Evolutionary conservation across 2,329 filamentous ascomycete genomes (phyloP).

Genomic region (Colletotrichum acutatum): DNA sequence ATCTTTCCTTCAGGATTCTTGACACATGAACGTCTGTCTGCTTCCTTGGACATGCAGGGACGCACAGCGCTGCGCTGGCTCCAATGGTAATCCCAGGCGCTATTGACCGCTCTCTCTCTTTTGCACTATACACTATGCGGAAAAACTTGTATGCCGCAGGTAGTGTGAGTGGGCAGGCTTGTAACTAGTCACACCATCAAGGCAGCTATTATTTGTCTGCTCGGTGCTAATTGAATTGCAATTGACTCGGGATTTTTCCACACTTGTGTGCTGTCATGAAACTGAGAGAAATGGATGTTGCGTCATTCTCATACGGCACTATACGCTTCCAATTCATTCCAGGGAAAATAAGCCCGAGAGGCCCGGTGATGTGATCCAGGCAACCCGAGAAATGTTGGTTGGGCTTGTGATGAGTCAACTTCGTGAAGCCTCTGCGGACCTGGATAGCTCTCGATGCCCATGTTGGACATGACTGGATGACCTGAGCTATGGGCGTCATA

Average conservation of each 20-base stretch:
- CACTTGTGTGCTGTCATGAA: conserved; percentile 4
- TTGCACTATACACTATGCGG: background rate
- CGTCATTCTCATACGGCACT: background rate
- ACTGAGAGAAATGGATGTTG: background rate
- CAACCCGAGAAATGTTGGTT: background rate
- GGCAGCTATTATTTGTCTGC: background rate
- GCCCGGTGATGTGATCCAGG: background rate
- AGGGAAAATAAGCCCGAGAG: background rate
- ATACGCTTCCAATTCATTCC: background rate
- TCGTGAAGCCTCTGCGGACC: background rate
- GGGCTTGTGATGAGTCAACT: background rate
- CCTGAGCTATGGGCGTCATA: background rate
- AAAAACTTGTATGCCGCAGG: conserved; percentile 17
- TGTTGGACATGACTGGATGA: background rate
- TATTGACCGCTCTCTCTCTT: conserved; percentile 15
- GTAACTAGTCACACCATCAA: background rate
- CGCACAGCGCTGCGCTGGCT: conserved; percentile 27
- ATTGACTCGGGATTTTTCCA: background rate
- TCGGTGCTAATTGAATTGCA: background rate
- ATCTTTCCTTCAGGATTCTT: background rate
- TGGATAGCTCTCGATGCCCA: background rate
- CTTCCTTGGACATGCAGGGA: conserved; percentile 18
- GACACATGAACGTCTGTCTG: background rate
- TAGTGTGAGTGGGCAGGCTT: conserved; percentile 3
- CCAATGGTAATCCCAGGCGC: conserved; percentile 28